Conservation (phyloP, 177 flowering plant genomes). For the Vitis hybrid region DNA sequence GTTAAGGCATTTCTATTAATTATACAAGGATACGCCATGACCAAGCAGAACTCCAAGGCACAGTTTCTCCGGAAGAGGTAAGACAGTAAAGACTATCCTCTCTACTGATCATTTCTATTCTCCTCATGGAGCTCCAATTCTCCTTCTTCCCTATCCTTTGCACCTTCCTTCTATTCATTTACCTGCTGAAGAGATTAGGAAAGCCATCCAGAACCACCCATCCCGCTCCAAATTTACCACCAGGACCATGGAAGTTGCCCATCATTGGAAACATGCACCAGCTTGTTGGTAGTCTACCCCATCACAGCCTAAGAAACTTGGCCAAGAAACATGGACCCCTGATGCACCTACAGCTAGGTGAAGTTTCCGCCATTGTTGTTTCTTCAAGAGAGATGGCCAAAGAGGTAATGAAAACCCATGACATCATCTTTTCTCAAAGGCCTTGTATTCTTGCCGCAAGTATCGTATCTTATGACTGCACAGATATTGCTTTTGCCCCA, state of each 20-base stretch:
- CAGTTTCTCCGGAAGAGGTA: no score
- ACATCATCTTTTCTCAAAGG: constrained; percentile 22
- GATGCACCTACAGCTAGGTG: constrained; percentile 33
- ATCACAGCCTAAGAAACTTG: constrained; percentile 17
- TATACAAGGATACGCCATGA: no score
- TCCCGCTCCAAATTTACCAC: neutral
- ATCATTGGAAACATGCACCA: constrained; percentile 31
- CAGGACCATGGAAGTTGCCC: constrained; percentile 37
- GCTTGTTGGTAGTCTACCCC: constrained; percentile 19
- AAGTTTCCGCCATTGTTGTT: constrained; percentile 20
- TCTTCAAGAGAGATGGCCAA: constrained; percentile 33
- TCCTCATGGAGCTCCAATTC: constrained; percentile 7
- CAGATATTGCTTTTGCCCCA: no score
- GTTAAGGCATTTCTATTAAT: no score
- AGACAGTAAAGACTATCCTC: no score
- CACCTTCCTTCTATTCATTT: constrained; percentile 11
- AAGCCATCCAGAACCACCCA: constrained; percentile 13
- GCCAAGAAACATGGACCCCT: constrained; percentile 28
- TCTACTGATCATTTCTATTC: neutral
- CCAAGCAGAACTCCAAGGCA: no score
- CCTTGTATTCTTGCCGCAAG: no score
- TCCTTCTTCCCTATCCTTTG: neutral
- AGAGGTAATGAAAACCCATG: constrained; percentile 41
- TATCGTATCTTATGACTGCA: no score
- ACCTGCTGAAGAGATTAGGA: neutral